Conservation (phyloP, 2,329 filamentous ascomycete species). For the Arthrobotrys conoides region DNA sequence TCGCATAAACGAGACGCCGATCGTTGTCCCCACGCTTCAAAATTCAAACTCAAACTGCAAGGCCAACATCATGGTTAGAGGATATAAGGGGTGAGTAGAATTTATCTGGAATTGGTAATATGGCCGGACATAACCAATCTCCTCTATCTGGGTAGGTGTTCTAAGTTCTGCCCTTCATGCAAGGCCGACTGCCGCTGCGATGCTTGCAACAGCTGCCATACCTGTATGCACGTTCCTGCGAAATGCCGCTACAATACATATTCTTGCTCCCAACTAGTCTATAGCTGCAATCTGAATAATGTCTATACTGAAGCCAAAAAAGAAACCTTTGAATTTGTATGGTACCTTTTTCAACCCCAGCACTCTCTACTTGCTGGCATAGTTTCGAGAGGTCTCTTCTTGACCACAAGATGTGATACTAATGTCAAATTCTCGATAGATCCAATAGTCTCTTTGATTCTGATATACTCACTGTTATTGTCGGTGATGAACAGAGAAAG, state of each 20-base stretch:
- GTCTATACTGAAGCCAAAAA: not conserved
- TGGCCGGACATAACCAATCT: not conserved
- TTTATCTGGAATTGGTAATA: not conserved
- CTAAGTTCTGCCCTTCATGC: not conserved
- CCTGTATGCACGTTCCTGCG: not conserved
- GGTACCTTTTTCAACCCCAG: not conserved
- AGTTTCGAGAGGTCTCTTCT: not conserved
- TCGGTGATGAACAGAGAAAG: not conserved
- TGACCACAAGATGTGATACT: not conserved
- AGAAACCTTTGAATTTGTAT: not conserved
- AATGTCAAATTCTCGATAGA: not conserved
- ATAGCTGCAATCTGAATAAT: not conserved
- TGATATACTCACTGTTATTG: slow-evolving; percentile 14
- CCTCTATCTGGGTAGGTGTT: not conserved
- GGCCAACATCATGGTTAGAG: not conserved
- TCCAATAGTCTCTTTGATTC: slow-evolving; percentile 13
- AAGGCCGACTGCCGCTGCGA: slow-evolving; percentile 1
- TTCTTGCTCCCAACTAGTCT: not conserved
- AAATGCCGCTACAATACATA: slow-evolving; percentile 5
- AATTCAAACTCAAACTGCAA: slow-evolving; percentile 1
- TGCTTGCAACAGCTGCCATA: not conserved
- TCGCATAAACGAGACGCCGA: too few relatives aligned
- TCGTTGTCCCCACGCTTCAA: not conserved
- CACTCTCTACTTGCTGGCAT: not conserved
- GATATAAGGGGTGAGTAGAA: not conserved